Percentiles rank a stretch among this genome's conserved stretches.
These are phyloP conservation scores for Pyrus hybrid DNA, from an alignment of 331 rosid genomes.

Conservation along the genomic window DNA sequence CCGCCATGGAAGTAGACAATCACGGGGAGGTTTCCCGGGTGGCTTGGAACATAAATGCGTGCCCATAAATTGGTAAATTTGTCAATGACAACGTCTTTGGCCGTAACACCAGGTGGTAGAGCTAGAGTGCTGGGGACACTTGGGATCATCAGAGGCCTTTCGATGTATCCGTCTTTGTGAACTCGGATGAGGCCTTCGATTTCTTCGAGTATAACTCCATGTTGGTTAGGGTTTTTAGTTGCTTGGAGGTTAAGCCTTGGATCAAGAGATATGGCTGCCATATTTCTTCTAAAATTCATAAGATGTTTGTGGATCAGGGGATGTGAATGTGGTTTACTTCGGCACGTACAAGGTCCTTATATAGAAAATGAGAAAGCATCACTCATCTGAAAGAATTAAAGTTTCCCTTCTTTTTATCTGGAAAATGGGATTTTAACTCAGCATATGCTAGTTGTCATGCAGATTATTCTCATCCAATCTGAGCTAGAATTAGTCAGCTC, in stretches of 20 bases:
- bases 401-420: background rate
- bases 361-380: slow-evolving; percentile 27
- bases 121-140: slow-evolving; percentile 39
- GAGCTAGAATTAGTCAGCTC: background rate
- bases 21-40: slow-evolving; percentile 32
- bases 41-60: slow-evolving; percentile 49
- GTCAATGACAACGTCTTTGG: slow-evolving; percentile 57
- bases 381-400: background rate
- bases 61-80: slow-evolving; percentile 53
- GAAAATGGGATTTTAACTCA: too few relatives aligned
- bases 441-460: background rate
- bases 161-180: slow-evolving; percentile 50
- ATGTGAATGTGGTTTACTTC: slow-evolving; percentile 4
- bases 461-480: background rate
- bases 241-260: slow-evolving; percentile 28
- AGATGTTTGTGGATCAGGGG: slow-evolving; percentile 8
- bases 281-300: slow-evolving; percentile 18
- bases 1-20: slow-evolving; percentile 89
- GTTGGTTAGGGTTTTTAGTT: slow-evolving; percentile 29
- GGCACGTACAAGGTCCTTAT: slow-evolving; percentile 20
- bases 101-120: slow-evolving; percentile 29
- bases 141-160: slow-evolving; percentile 60
- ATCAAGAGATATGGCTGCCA: slow-evolving; percentile 55
- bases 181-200: slow-evolving; percentile 73
- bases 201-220: slow-evolving; percentile 44